Evolutionary conservation across 331 rosid genomes (phyloP).

Genomic region (Quercus tomentella): DNA sequence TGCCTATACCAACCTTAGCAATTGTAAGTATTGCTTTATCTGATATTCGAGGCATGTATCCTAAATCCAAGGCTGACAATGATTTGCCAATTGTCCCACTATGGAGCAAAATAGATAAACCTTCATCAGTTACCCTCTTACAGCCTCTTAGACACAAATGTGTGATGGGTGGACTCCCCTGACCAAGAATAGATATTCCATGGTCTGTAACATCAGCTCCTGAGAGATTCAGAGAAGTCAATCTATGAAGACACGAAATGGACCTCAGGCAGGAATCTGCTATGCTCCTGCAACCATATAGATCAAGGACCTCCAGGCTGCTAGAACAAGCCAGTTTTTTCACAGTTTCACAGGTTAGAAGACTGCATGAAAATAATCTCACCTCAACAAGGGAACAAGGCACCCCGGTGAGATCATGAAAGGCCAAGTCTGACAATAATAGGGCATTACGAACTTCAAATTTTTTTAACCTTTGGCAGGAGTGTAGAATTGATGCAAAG

Average conservation of each 20-base stretch:
- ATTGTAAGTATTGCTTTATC: constrained; percentile 21
- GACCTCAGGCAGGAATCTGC: constrained; percentile 25
- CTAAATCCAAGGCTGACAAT: constrained; percentile 27
- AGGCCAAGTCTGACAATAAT: constrained; percentile 26
- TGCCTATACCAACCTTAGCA: constrained; percentile 4
- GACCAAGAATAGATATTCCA: constrained; percentile 22
- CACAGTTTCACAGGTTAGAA: constrained; percentile 28
- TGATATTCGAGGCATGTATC: constrained; percentile 28
- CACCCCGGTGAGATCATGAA: constrained; percentile 3
- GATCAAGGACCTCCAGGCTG: constrained; percentile 27
- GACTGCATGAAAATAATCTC: constrained; percentile 24
- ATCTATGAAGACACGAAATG: constrained; percentile 12
- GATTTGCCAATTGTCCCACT: constrained; percentile 25
- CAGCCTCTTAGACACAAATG: constrained; percentile 28
- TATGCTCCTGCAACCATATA: constrained; percentile 34
- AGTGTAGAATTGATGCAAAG: constrained; percentile 30
- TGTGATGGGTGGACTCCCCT: constrained; percentile 12
- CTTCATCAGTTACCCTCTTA: constrained; percentile 29
- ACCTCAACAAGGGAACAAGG: constrained; percentile 26
- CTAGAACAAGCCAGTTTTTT: constrained; percentile 24
- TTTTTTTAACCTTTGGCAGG: constrained; percentile 19
- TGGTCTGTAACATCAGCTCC: constrained; percentile 24
- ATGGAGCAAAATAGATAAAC: constrained; percentile 12
- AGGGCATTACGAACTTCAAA: constrained; percentile 27
- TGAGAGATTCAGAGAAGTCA: constrained; percentile 22